phyloP scores from a whole-genome alignment of 2,329 filamentous ascomycete species.

The Colletotrichum simmondsii region DNA sequence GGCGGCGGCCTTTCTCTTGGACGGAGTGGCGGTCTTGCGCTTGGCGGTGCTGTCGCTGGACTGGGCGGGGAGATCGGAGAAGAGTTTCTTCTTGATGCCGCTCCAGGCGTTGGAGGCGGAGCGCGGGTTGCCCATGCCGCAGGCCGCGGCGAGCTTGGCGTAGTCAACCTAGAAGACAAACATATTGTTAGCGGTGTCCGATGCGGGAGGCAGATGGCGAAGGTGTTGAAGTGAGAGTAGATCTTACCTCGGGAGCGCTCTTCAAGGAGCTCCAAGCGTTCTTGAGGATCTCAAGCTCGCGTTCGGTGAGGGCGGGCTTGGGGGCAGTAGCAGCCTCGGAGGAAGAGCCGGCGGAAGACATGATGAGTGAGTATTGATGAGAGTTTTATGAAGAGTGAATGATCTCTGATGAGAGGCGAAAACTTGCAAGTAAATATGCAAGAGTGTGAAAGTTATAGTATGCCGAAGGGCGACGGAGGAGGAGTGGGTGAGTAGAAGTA shows the following conservation, averaged over 20 bases:
- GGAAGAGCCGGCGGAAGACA: neutral
- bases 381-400: neutral
- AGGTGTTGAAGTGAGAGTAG: fast-evolving
- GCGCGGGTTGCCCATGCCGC: conserved; percentile 39
- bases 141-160: conserved; percentile 35
- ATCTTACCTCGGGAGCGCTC: conserved; percentile 39
- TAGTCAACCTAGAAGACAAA: conserved; percentile 39
- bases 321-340: neutral
- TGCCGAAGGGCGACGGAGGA: neutral
- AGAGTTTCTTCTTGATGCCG: conserved; percentile 41
- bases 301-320: conserved; percentile 35
- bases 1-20: conserved; percentile 8
- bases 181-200: neutral
- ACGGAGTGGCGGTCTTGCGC: conserved; percentile 34
- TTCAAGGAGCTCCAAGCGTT: conserved; percentile 41
- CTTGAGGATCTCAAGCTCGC: conserved; percentile 39
- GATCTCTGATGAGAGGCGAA: neutral
- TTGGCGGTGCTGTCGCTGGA: conserved; percentile 28
- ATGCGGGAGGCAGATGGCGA: neutral
- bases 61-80: conserved; percentile 7
- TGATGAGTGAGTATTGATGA: neutral
- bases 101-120: conserved; percentile 40
- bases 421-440: neutral
- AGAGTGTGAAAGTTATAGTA: neutral
- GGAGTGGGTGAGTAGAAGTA: neutral